Conservation (phyloP, 2,329 filamentous ascomycete genomes). For the Aspergillus latus region DNA sequence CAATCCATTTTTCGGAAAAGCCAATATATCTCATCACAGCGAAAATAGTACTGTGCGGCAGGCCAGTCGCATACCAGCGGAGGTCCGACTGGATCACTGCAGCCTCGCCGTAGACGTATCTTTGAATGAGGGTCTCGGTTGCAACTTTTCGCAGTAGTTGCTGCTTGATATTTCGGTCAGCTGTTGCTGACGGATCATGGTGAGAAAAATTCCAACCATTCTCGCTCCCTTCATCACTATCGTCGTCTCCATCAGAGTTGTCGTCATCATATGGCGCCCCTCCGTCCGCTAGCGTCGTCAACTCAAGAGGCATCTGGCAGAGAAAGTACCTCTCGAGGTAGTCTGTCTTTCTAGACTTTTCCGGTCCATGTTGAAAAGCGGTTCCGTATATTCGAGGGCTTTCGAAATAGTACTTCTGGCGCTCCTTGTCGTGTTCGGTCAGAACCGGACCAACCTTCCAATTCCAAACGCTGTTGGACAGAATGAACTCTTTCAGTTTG, state of each 20-base stretch:
- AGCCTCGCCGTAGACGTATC: conserved; percentile 34
- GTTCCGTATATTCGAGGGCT: too few species aligned
- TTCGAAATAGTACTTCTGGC: conserved; percentile 29
- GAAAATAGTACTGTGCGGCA: conserved; percentile 49
- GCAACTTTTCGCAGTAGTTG: conserved; percentile 42
- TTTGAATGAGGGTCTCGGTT: conserved; percentile 39
- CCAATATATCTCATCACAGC: conserved; percentile 48
- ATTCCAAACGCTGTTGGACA: conserved; percentile 14
- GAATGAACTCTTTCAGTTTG: conserved; percentile 16
- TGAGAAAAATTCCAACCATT: not conserved
- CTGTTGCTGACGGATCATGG: not conserved
- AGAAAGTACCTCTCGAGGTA: conserved; percentile 37
- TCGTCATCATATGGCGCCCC: conserved; percentile 28
- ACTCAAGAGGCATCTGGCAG: conserved; percentile 32
- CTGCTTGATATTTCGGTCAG: conserved; percentile 38
- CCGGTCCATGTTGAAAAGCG: not conserved
- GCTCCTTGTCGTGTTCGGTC: conserved; percentile 25
- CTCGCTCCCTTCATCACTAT: conserved; percentile 5
- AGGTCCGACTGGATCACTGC: conserved; percentile 46
- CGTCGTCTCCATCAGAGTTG: conserved; percentile 24
- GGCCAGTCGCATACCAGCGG: conserved; percentile 44
- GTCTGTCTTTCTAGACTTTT: conserved; percentile 16
- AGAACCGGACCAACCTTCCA: conserved; percentile 10
- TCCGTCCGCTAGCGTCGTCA: conserved; percentile 24
- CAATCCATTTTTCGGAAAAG: conserved; percentile 43